Evolutionary conservation across 257 asterid genomes (phyloP).

Genomic region (Craterostigma plantagineum): DNA sequence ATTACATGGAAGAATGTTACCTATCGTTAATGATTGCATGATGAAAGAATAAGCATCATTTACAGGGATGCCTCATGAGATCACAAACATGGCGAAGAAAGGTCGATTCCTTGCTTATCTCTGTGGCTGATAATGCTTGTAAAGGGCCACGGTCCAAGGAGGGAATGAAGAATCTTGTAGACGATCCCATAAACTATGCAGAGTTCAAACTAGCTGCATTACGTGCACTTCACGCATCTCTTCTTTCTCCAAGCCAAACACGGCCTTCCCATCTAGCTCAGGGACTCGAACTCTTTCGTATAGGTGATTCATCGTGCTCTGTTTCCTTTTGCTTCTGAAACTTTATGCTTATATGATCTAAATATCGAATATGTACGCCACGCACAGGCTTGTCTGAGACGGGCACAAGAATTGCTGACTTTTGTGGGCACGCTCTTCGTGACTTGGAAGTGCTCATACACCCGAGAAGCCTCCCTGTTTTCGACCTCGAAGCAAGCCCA

Average conservation of each 20-base stretch:
- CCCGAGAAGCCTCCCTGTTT: slow-evolving; percentile 45
- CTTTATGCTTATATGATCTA: background rate
- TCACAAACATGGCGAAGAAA: slow-evolving; percentile 55
- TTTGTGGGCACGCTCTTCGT: slow-evolving; percentile 49
- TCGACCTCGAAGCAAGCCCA: too few species aligned
- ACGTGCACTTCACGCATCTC: slow-evolving; percentile 81
- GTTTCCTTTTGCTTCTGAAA: background rate
- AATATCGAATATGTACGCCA: background rate
- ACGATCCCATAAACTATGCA: slow-evolving; percentile 19
- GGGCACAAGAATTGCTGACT: slow-evolving; percentile 39
- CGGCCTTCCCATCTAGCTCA: slow-evolving; percentile 56
- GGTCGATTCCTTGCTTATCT: slow-evolving; percentile 49
- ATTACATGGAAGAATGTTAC: background rate
- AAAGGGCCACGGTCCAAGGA: slow-evolving; percentile 42
- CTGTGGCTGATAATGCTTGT: slow-evolving; percentile 48
- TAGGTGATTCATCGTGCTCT: slow-evolving; percentile 25
- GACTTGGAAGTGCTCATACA: slow-evolving; percentile 63
- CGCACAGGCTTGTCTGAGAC: slow-evolving; percentile 39
- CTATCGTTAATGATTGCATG: slow-evolving; percentile 1
- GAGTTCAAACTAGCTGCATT: slow-evolving; percentile 66
- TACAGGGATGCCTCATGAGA: slow-evolving; percentile 64
- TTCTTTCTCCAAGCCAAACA: slow-evolving; percentile 52
- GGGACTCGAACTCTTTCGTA: slow-evolving; percentile 46
- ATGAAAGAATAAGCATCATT: slow-evolving; percentile 7
- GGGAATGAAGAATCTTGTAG: slow-evolving; percentile 16